Conservation (phyloP, 768 basidiomycete genomes). For the Tulasnella sp. region DNA sequence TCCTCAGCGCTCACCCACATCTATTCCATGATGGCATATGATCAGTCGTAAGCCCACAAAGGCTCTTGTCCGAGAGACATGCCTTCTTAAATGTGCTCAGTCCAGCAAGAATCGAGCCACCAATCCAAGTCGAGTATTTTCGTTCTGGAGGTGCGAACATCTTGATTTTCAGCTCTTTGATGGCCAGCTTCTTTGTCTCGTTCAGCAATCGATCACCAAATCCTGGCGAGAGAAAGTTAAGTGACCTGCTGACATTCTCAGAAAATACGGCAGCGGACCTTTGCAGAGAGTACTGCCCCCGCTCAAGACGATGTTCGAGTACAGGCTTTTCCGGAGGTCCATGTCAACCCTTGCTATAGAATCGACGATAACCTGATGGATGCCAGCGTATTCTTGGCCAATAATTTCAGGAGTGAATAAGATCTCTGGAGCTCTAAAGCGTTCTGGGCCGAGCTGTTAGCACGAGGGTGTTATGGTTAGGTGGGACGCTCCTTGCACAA, state of each 20-base stretch:
- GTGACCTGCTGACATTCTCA: neutral
- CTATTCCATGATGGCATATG: constrained; percentile 31
- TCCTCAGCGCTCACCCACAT: constrained; percentile 99
- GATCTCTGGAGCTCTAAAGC: constrained; percentile 95
- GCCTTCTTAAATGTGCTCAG: constrained; percentile 98
- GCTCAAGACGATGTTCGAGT: constrained; percentile 92
- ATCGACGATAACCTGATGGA: constrained; percentile 98
- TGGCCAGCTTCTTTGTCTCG: constrained; percentile 90
- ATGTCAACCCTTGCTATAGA: constrained; percentile 93
- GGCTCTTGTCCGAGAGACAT: constrained; percentile 14
- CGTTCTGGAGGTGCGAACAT: constrained; percentile 99
- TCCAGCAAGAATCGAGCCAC: constrained; percentile 92
- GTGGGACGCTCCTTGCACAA: neutral
- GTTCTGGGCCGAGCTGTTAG: constrained; percentile 76
- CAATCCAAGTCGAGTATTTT: constrained; percentile 96
- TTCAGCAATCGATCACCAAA: constrained; percentile 94
- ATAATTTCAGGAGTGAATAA: constrained; percentile 95
- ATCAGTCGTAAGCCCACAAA: neutral
- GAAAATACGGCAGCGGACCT: constrained; percentile 39
- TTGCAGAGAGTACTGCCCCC: constrained; percentile 93
- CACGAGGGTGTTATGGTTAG: neutral
- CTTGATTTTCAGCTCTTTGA: constrained; percentile 97
- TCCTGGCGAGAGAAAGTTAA: constrained; percentile 34
- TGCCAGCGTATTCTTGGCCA: constrained; percentile 91
- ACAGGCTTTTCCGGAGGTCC: constrained; percentile 88